These are phyloP conservation scores for Gyrodon lividus DNA, from an alignment of 768 basidiomycete species.

Conservation along the genomic window DNA sequence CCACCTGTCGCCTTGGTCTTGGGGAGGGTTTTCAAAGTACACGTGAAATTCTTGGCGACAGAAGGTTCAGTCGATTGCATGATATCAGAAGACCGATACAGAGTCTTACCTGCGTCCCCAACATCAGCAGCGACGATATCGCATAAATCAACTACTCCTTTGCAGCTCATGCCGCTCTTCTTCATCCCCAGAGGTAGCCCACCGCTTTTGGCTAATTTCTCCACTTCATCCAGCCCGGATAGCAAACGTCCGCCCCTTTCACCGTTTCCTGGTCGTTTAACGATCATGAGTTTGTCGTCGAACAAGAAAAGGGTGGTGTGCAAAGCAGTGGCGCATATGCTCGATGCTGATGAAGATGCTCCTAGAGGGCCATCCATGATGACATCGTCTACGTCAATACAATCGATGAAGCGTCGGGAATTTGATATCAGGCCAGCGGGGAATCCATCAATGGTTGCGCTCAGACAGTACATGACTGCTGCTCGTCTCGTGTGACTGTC, in stretches of 20 bases:
- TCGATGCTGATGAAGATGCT: conserved; percentile 43
- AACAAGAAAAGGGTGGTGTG: conserved; percentile 92
- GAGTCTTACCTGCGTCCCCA: conserved; percentile 76
- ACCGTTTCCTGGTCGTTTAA: conserved; percentile 76
- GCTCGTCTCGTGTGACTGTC: conserved; percentile 91
- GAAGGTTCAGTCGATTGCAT: conserved; percentile 8
- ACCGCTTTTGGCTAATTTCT: conserved; percentile 65
- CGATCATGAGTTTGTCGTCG: conserved; percentile 90
- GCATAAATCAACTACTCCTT: conserved; percentile 80
- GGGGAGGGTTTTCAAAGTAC: conserved; percentile 79
- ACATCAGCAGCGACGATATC: conserved; percentile 83
- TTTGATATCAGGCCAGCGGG: conserved; percentile 89
- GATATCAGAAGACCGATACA: background rate
- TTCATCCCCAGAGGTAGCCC: conserved; percentile 63
- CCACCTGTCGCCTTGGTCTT: conserved; percentile 85
- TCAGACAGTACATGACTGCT: conserved; percentile 82
- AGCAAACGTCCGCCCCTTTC: conserved; percentile 72
- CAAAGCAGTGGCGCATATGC: conserved; percentile 46
- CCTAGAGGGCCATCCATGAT: conserved; percentile 45
- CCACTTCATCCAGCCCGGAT: conserved; percentile 76
- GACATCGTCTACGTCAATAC: conserved; percentile 89
- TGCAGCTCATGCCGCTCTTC: conserved; percentile 80
- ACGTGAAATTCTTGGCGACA: conserved; percentile 72
- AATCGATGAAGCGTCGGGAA: conserved; percentile 84
- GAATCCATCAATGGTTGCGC: conserved; percentile 84